Conservation (phyloP, 306 rosid species). For the Ormosia emarginata region DNA sequence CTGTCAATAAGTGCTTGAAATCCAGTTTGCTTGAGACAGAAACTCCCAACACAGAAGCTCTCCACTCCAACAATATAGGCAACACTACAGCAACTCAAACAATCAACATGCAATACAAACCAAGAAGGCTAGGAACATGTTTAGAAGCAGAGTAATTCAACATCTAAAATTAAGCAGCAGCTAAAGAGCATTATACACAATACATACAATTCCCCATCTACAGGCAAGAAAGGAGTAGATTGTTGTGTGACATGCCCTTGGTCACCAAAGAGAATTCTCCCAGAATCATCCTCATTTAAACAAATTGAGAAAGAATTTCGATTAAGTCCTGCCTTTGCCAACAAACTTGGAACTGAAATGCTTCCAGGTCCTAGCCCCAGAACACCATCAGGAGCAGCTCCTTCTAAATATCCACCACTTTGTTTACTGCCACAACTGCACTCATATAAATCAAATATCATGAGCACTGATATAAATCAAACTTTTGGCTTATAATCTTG, state of each 20-base stretch:
- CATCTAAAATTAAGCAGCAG: neutral
- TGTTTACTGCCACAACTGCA: conserved; percentile 67
- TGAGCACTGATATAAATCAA: neutral
- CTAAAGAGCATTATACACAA: neutral
- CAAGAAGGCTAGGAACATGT: conserved; percentile 6
- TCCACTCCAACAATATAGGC: conserved; percentile 51
- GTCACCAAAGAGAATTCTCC: conserved; percentile 69
- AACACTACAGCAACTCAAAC: conserved; percentile 32
- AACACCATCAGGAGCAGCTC: conserved; percentile 70
- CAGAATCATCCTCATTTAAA: conserved; percentile 48
- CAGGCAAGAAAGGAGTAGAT: conserved; percentile 49
- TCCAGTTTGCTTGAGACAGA: conserved; percentile 43
- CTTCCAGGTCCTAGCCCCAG: conserved; percentile 69
- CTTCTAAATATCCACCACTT: conserved; percentile 54
- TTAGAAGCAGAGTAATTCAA: neutral
- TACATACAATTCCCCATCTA: conserved; percentile 43
- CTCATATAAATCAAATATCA: conserved; percentile 1
- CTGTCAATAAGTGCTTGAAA: conserved; percentile 51
- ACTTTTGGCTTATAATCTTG: neutral
- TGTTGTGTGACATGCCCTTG: conserved; percentile 47
- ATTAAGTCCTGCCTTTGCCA: conserved; percentile 59
- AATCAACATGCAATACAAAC: conserved; percentile 11
- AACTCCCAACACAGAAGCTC: conserved; percentile 48
- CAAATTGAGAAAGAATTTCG: conserved; percentile 57
- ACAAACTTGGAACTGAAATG: conserved; percentile 60